Evolutionary conservation across 2,329 filamentous ascomycete species (phyloP).

Genomic region (Hypoxylon sp.): DNA sequence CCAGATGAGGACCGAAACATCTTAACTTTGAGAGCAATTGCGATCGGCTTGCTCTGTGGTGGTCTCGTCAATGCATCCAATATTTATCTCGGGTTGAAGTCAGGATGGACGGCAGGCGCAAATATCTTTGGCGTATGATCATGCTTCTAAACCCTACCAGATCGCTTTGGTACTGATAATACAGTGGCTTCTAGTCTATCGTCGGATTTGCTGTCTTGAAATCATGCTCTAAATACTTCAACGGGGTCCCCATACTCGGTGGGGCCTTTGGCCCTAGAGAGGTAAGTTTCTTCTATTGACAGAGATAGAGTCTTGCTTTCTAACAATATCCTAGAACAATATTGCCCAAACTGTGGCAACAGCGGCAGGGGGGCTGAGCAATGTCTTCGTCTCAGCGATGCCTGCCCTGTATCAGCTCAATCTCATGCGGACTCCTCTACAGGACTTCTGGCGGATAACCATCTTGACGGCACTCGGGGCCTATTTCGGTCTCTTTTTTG

Average conservation of each 20-base stretch:
- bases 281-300: not conserved
- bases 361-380: conserved; percentile 64
- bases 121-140: not conserved
- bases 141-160: not conserved
- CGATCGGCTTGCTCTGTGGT: conserved; percentile 13
- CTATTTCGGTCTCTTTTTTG: conserved; percentile 67
- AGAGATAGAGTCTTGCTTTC: not conserved
- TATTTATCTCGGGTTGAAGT: conserved; percentile 18
- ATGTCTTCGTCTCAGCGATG: conserved; percentile 64
- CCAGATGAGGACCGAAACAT: conserved; percentile 8
- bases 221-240: conserved; percentile 10
- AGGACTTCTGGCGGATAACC: conserved; percentile 62
- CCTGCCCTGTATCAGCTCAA: conserved; percentile 65
- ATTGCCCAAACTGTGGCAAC: conserved; percentile 62
- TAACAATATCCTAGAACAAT: not conserved
- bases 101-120: conserved; percentile 12
- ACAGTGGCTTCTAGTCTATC: not conserved
- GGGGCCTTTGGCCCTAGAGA: conserved; percentile 62
- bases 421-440: conserved; percentile 57
- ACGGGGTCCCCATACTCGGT: not conserved
- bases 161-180: not conserved
- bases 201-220: conserved; percentile 17
- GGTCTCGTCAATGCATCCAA: conserved; percentile 19
- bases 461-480: conserved; percentile 62
- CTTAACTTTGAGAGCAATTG: conserved; percentile 11